Percentiles rank a stretch among this genome's conserved stretches.
These are phyloP conservation scores for Trichophyton verrucosum DNA, from an alignment of 2,329 filamentous ascomycete genomes.

Conservation along the genomic window DNA sequence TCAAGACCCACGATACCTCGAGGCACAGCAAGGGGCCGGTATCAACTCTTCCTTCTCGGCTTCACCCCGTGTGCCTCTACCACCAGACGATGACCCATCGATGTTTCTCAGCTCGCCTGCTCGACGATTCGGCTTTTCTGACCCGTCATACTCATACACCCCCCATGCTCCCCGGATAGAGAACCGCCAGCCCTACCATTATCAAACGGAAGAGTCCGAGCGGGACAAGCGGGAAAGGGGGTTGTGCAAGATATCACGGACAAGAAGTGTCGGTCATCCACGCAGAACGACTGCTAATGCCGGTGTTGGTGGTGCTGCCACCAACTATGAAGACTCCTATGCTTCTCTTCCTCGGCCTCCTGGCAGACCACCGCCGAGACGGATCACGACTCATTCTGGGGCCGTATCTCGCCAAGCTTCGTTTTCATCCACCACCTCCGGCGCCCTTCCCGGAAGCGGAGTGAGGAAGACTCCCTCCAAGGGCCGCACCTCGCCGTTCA, in stretches of 20 bases:
- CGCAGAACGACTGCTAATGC: conserved; percentile 12
- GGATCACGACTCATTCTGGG: conserved; percentile 31
- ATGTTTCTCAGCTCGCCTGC: conserved; percentile 39
- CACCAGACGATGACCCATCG: conserved; percentile 31
- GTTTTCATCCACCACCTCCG: conserved; percentile 12
- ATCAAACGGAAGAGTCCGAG: conserved; percentile 38
- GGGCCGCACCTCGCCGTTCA: conserved; percentile 32
- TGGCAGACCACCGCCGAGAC: conserved; percentile 26
- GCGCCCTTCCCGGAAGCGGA: conserved; percentile 24
- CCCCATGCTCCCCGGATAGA: conserved; percentile 18
- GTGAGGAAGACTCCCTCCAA: conserved; percentile 33
- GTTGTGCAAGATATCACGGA: conserved; percentile 25
- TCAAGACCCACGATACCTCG: background rate
- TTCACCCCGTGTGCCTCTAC: conserved; percentile 30
- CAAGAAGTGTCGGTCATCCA: conserved; percentile 20
- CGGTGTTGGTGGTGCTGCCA: conserved; percentile 16
- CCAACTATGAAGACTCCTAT: conserved; percentile 5
- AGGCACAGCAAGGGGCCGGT: conserved; percentile 20
- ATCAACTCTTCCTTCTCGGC: conserved; percentile 35
- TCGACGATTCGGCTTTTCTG: conserved; percentile 33
- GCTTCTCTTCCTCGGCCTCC: conserved; percentile 1
- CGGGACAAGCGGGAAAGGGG: conserved; percentile 23
- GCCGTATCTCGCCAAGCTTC: conserved; percentile 18
- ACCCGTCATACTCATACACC: conserved; percentile 21
- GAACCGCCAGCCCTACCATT: conserved; percentile 35